Conservation (phyloP, 805 yeast species). For the Ogataea naganishii region DNA sequence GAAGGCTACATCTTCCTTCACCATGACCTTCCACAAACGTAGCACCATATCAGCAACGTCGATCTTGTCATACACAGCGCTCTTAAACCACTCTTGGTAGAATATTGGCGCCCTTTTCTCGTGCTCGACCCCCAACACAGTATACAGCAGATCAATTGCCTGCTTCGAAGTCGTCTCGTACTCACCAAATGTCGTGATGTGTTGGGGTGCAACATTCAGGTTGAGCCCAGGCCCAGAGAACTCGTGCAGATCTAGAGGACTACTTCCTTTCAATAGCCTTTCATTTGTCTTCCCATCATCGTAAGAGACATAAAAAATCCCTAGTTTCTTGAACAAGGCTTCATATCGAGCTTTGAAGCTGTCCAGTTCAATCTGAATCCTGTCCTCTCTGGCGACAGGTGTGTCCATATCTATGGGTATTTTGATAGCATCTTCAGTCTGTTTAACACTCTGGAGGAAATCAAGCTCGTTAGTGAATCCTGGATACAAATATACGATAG, state of each 20-base stretch:
- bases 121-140: slow-evolving; percentile 3
- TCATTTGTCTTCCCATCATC: slow-evolving; percentile 2
- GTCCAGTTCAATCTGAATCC: slow-evolving; percentile 7
- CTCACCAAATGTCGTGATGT: slow-evolving; percentile 12
- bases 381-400: slow-evolving; percentile 12
- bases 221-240: slow-evolving; percentile 10
- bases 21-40: slow-evolving; percentile 12
- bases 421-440: slow-evolving; percentile 5
- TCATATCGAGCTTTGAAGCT: slow-evolving; percentile 4
- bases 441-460: slow-evolving; percentile 10
- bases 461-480: slow-evolving; percentile 4
- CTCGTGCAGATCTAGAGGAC: too few species aligned
- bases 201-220: slow-evolving; percentile 22
- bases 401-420: slow-evolving; percentile 11
- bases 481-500: too few species aligned
- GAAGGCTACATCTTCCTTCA: slow-evolving; percentile 5
- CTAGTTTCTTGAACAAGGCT: slow-evolving; percentile 5
- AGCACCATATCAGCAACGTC: slow-evolving; percentile 3
- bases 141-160: slow-evolving; percentile 6
- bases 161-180: slow-evolving; percentile 11
- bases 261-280: too few species aligned
- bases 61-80: slow-evolving; percentile 7
- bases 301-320: slow-evolving; percentile 6
- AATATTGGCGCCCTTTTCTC: slow-evolving; percentile 8
- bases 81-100: slow-evolving; percentile 20